Percentiles rank a stretch among this genome's conserved stretches.
These are phyloP conservation scores for Lotus japonicus DNA, from an alignment of 306 rosid species.

Conservation along the genomic window DNA sequence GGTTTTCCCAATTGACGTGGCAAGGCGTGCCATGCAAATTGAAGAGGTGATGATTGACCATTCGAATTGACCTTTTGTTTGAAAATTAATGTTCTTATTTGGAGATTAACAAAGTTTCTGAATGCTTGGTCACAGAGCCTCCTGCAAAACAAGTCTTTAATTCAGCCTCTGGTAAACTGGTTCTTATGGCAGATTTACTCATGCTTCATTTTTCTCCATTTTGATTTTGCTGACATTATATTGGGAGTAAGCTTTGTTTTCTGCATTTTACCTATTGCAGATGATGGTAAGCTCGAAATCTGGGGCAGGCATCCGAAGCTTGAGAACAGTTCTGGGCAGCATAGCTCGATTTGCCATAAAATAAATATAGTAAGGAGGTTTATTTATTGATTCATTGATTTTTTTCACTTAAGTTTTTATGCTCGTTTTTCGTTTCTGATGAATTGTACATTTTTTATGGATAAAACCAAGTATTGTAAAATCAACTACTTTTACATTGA, in stretches of 20 bases:
- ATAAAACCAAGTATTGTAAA: background rate
- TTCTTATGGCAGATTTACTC: conserved; percentile 20
- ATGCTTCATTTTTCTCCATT: background rate
- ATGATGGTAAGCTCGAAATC: conserved; percentile 93
- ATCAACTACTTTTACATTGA: background rate
- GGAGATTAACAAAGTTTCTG: conserved; percentile 27
- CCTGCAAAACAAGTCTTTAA: conserved; percentile 55
- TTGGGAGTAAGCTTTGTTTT: background rate
- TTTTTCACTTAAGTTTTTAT: background rate
- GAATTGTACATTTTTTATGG: background rate
- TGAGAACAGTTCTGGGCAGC: conserved; percentile 72
- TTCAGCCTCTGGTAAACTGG: conserved; percentile 73
- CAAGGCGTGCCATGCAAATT: conserved; percentile 85
- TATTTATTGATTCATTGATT: background rate
- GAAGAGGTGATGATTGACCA: conserved; percentile 59
- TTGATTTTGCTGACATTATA: background rate
- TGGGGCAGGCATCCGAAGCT: conserved; percentile 87
- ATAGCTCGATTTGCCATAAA: conserved; percentile 60
- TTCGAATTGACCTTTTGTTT: background rate
- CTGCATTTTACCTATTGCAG: conserved; percentile 34
- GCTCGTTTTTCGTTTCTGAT: too few species aligned
- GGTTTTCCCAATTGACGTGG: conserved; percentile 87
- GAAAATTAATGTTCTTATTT: background rate
- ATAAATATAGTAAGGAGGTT: conserved; percentile 23
- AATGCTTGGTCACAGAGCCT: conserved; percentile 45